Conservation (phyloP, 1,284 basidiomycete genomes). For the Boletellus dicymbophilus region DNA sequence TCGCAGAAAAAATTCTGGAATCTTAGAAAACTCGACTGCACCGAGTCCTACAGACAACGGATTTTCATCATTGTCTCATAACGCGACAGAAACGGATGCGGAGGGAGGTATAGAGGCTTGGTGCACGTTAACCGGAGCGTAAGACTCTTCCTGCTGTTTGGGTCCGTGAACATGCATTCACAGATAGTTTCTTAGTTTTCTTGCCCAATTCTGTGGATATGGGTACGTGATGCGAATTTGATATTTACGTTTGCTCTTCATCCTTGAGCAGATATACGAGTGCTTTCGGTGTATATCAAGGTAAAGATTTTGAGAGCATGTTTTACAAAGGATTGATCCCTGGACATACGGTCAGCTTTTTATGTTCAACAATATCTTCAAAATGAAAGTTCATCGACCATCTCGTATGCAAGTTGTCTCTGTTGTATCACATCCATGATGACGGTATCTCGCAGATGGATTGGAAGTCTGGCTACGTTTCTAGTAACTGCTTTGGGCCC, state of each 20-base stretch:
- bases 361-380: slow-evolving; percentile 34
- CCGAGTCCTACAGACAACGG: slow-evolving; percentile 17
- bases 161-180: background rate
- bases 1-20: background rate
- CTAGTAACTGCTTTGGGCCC: slow-evolving; percentile 23
- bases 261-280: slow-evolving; percentile 18
- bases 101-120: slow-evolving; percentile 32
- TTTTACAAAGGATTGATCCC: background rate
- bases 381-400: slow-evolving; percentile 27
- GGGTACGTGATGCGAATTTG: slow-evolving; percentile 18
- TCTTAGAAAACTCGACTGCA: slow-evolving; percentile 40
- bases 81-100: slow-evolving; percentile 6
- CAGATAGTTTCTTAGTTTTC: slow-evolving; percentile 20
- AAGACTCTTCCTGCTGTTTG: slow-evolving; percentile 1
- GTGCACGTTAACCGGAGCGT: slow-evolving; percentile 32
- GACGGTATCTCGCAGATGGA: slow-evolving; percentile 23
- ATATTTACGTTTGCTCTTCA: background rate
- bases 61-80: background rate
- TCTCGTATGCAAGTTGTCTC: slow-evolving; percentile 25
- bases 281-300: slow-evolving; percentile 35
- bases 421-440: background rate
- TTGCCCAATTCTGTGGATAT: slow-evolving; percentile 28
- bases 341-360: slow-evolving; percentile 19
- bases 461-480: slow-evolving; percentile 26
- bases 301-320: slow-evolving; percentile 17